Evolutionary conservation across 768 basidiomycete species (phyloP).

Genomic region (Collybia sordida): DNA sequence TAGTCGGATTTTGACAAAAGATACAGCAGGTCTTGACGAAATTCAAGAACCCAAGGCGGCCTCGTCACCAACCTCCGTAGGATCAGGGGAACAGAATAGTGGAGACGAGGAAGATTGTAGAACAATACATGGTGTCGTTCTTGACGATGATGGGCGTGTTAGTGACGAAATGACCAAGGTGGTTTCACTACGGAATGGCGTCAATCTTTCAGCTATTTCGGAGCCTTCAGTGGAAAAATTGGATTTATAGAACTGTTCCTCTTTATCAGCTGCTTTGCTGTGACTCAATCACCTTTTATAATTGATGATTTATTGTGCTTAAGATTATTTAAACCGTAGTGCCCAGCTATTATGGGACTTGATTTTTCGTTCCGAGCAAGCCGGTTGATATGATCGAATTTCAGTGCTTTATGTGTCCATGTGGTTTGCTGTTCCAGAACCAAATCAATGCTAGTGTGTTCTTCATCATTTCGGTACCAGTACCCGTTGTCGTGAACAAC

Average conservation of each 20-base stretch:
- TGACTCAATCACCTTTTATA: neutral
- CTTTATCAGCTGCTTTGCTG: slow-evolving; percentile 4
- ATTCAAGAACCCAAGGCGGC: slow-evolving; percentile 11
- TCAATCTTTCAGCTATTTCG: neutral
- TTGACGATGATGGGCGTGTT: neutral
- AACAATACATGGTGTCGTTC: slow-evolving; percentile 31
- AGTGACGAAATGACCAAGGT: slow-evolving; percentile 4
- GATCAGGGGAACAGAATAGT: slow-evolving; percentile 14
- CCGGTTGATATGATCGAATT: too few species aligned
- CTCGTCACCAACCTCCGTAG: slow-evolving; percentile 5
- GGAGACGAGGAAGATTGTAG: slow-evolving; percentile 37
- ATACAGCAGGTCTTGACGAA: slow-evolving; percentile 8
- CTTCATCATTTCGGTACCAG: slow-evolving; percentile 10
- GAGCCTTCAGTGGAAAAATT: slow-evolving; percentile 7
- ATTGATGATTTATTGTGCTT: too few species aligned
- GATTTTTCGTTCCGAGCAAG: too few species aligned
- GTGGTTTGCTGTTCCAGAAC: slow-evolving; percentile 2
- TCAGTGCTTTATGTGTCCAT: slow-evolving; percentile 3
- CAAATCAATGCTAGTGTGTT: neutral
- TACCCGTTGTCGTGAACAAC: slow-evolving; percentile 16
- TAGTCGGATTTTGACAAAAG: slow-evolving; percentile 21
- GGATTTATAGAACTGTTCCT: slow-evolving; percentile 4
- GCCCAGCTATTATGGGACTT: too few species aligned
- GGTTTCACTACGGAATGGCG: neutral
- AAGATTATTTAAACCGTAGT: too few species aligned